Evolutionary conservation across 164 flowering plant species (phyloP), one percentile per base, ranked within the genome.

Genomic region (Macadamia tetraphylla): DNA sequence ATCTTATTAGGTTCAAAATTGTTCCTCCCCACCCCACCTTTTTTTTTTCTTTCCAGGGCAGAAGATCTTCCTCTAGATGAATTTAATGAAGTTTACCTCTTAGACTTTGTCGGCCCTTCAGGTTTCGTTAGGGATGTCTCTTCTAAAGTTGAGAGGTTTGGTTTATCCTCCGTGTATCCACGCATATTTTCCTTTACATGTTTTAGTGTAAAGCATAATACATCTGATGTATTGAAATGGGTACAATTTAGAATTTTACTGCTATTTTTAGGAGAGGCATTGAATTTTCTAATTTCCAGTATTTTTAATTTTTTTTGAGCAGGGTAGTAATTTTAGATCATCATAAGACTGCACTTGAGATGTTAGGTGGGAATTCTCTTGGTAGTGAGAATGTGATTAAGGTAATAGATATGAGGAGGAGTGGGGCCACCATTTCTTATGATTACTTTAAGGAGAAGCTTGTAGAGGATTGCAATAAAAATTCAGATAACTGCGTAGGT

Each of bases 391-490:
- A 87, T 75, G 87, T 87, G 70, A 49, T 23, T 10, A 86, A 67
- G 56, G 78, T 89, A 43, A 76, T 93, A 17, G 98, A 90, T 68
- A 85, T 90, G 75, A 78, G 81, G 60, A 85, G 94, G 69, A 89
- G 98, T 77, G 96, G 96, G 15, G 98, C 98, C 10, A 89, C 95
- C 12, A 89, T 93, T 63, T 93, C 98, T 71, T 88, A 75, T 80
- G 95, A 90, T 74, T 93, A 83, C 74, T 93, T 93, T 71, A 89
- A 74, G 75, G 75, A 78, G 63, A 88, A 81, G 75, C 74, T 83
- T 46, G 31, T 49, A 13, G 64, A 60, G 46, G 62, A 18, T 31
- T 5, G 5, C 40, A 57, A 32, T 32, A 18, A 6, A 17, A 53
- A 9, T 35, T 15, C 15, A 11, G 63, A 74, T 53, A 57, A 35